A percentile compares a stretch with the other conserved stretches of the same genome.
phyloP scores from a whole-genome alignment of 1,284 basidiomycete species.

The Pascua guehoae region DNA sequence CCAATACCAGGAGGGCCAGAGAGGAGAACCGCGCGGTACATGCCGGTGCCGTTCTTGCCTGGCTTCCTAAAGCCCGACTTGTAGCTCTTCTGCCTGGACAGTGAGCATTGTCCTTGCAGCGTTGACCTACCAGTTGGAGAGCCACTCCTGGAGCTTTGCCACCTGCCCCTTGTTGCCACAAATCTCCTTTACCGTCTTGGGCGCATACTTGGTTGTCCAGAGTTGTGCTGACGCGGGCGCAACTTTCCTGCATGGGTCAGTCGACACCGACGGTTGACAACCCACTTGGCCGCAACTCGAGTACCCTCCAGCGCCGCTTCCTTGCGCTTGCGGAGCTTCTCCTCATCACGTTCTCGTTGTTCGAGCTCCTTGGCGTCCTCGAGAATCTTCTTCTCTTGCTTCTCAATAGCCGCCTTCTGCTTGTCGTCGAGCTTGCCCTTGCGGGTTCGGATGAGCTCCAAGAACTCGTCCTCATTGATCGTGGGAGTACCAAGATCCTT shows the following conservation, averaged over 20 bases:
- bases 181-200: constrained; percentile 78
- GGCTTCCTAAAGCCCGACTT: constrained; percentile 85
- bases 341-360: constrained; percentile 57
- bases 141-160: constrained; percentile 83
- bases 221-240: constrained; percentile 59
- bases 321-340: constrained; percentile 64
- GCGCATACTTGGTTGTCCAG: constrained; percentile 96
- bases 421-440: constrained; percentile 65
- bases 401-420: constrained; percentile 57
- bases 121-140: constrained; percentile 72
- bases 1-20: constrained; percentile 95
- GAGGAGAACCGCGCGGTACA: constrained; percentile 81
- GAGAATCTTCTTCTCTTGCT: constrained; percentile 60
- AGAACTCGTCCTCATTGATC: constrained; percentile 81
- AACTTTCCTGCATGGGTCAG: constrained; percentile 42
- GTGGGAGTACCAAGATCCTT: constrained; percentile 72
- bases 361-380: constrained; percentile 71
- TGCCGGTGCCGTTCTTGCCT: constrained; percentile 82
- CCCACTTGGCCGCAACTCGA: constrained; percentile 44
- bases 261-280: too few species aligned
- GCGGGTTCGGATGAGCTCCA: constrained; percentile 72
- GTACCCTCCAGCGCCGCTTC: constrained; percentile 45
- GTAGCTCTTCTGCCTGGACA: constrained; percentile 65
- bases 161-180: constrained; percentile 92
- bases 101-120: not conserved